Conservation (phyloP, 2,329 filamentous ascomycete genomes). For the Fusarium tanahbumbuense region DNA sequence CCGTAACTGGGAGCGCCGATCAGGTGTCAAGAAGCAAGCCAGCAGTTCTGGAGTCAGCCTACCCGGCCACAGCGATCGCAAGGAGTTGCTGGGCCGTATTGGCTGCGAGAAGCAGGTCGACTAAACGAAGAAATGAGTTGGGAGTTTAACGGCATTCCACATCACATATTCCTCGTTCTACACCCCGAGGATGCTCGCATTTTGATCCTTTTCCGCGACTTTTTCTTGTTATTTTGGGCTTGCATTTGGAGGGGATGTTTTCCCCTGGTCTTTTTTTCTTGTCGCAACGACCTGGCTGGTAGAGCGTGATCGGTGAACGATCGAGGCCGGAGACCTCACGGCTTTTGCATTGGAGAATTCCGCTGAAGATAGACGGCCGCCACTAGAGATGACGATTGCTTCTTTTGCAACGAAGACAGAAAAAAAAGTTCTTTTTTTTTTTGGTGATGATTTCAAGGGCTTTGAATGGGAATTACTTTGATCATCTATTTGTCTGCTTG, state of each 20-base stretch:
- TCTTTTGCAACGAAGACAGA: conserved; percentile 36
- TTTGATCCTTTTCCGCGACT: conserved; percentile 14
- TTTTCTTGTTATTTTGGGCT: conserved; percentile 22
- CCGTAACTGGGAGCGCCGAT: conserved; percentile 70
- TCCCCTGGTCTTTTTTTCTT: conserved; percentile 11
- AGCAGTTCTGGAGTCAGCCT: conserved; percentile 72
- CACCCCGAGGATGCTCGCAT: conserved; percentile 25
- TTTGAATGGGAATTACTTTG: conserved; percentile 26
- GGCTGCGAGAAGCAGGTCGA: conserved; percentile 83
- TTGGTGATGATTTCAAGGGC: conserved; percentile 18
- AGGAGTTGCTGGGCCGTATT: conserved; percentile 83
- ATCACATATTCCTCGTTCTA: conserved; percentile 24
- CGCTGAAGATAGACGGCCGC: conserved; percentile 28
- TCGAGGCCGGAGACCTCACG: conserved; percentile 31
- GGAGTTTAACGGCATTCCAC: conserved; percentile 38
- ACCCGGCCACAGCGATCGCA: conserved; percentile 78
- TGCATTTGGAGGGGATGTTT: conserved; percentile 15
- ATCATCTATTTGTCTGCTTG: conserved; percentile 25
- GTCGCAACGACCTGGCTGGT: conserved; percentile 15
- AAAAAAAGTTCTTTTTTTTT: conserved; percentile 43
- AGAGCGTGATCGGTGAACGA: conserved; percentile 17
- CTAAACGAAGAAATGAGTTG: conserved; percentile 37
- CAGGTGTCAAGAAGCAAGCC: conserved; percentile 65
- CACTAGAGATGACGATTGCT: conserved; percentile 42
- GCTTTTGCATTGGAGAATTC: conserved; percentile 24